Percentiles rank a stretch among this genome's conserved stretches.
These are phyloP conservation scores for Neofusicoccum laricinum DNA, from an alignment of 2,329 filamentous ascomycete genomes.

Conservation along the genomic window DNA sequence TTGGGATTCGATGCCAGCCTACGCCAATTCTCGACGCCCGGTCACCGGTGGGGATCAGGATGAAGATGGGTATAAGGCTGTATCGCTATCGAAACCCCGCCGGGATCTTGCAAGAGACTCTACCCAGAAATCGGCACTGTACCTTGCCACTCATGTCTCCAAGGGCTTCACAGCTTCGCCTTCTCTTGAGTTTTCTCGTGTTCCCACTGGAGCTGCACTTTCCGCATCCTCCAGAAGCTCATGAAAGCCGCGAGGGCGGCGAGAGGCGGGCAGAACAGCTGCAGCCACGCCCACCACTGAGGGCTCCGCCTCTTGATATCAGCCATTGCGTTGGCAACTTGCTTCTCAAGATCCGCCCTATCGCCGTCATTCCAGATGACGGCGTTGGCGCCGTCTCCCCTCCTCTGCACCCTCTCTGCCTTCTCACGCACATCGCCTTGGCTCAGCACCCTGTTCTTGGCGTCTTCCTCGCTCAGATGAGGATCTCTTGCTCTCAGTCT, in stretches of 20 bases:
- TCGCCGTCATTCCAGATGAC: constrained; percentile 90
- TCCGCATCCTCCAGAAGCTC: constrained; percentile 70
- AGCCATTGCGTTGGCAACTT: constrained; percentile 65
- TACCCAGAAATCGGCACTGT: not conserved
- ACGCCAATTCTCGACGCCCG: not conserved
- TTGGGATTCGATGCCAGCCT: not conserved
- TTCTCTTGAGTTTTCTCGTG: constrained; percentile 52
- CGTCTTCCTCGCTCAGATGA: constrained; percentile 80
- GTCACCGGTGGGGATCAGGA: not conserved
- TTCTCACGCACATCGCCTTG: constrained; percentile 86
- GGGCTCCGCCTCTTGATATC: constrained; percentile 64
- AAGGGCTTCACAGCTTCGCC: constrained; percentile 51
- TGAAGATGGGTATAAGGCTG: not conserved
- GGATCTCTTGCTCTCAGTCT: constrained; percentile 71
- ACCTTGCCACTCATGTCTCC: not conserved
- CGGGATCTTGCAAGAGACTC: not conserved
- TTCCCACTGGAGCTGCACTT: constrained; percentile 70
- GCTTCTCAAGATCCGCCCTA: constrained; percentile 64
- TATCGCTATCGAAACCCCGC: not conserved
- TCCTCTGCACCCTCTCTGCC: constrained; percentile 68
- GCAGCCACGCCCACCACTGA: constrained; percentile 77
- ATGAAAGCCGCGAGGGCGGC: constrained; percentile 66
- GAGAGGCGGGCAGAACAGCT: constrained; percentile 69
- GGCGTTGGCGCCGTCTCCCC: constrained; percentile 63
- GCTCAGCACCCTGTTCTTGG: constrained; percentile 78